Conservation (phyloP, 2,329 filamentous ascomycete species). For the Aspergillus novofumigatus region DNA sequence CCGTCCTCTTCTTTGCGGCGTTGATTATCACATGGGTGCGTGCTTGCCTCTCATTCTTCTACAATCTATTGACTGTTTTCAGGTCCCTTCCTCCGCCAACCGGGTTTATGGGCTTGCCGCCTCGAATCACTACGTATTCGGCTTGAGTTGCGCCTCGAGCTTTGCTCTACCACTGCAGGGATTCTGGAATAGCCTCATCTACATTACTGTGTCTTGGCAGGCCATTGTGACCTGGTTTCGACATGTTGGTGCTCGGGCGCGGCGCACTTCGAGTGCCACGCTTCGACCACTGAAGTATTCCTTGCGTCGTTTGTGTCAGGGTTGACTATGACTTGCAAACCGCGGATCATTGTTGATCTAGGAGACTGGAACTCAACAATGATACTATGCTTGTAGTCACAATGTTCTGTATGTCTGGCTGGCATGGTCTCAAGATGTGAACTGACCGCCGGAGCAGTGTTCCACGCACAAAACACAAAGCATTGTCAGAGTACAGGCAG, state of each 20-base stretch:
- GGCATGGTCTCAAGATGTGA: too few relatives aligned
- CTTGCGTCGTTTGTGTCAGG: background rate
- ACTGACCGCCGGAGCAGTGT: too few relatives aligned
- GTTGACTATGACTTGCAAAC: background rate
- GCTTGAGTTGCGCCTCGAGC: slow-evolving; percentile 63
- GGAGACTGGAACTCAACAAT: too few relatives aligned
- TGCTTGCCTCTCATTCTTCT: background rate
- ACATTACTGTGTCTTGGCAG: slow-evolving; percentile 41
- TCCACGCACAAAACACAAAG: too few relatives aligned
- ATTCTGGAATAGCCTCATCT: slow-evolving; percentile 75
- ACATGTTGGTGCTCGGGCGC: background rate
- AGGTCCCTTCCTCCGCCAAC: slow-evolving; percentile 66
- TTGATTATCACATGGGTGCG: slow-evolving; percentile 33
- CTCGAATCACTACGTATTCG: slow-evolving; percentile 46
- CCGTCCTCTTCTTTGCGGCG: slow-evolving; percentile 29
- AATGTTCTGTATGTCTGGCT: too few relatives aligned
- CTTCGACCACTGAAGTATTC: background rate
- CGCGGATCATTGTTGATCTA: too few relatives aligned
- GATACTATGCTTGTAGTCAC: too few relatives aligned
- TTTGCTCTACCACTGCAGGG: slow-evolving; percentile 73
- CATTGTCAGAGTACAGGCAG: too few relatives aligned
- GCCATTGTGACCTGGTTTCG: background rate
- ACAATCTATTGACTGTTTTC: background rate
- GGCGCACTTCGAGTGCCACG: background rate
- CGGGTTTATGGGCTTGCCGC: slow-evolving; percentile 65